Base-by-base conservation (phyloP, 345 rosid genomes). In the Sisymbrium altissimum region DNA sequence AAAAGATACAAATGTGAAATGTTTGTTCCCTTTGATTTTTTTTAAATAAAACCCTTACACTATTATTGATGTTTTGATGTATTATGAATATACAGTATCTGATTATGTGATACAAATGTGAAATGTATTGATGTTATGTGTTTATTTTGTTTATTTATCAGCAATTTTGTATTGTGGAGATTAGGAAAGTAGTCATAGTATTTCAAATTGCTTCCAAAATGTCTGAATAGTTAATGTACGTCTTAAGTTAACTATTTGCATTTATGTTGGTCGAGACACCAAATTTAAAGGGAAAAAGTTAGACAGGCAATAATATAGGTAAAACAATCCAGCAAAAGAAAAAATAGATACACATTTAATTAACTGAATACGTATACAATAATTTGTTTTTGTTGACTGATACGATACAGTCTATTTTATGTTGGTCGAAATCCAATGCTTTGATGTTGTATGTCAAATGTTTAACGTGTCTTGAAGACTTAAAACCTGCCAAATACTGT, bases 401-500 rank as follows among this genome's bases (percentile, higher is more conserved):
- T 36, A 44, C 18, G 33, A 48, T 4, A 10, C 0, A 58, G 44
- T 57, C 6, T 15, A 58, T 4, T 48, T 18, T 3, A 67, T 48
- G 68, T 58, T 67, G 45, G 78, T 67, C 53, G 10, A 58, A 48
- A 13, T 74, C 59, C 68, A 74, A 58, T 57, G 10, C 4, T 14
- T 58, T 3, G 36, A 58, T 14, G 12, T 17, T 25, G 15, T 36
- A 74, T 67, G 73, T 39, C 67, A 67, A 49, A 19, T 40, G 46
- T 49, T 59, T 57, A 29, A 74, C 66, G 78, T 73, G 59, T 73
- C 52, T 35, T 44, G 0, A 57, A 74, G 33, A 44, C 33, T 35
- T 39, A 0, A 9, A 39, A 36, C 45, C 62, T 75, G 79, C 73
- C 79, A 58, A 75, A 75, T 44, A 49, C 3, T 59, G 63, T 59